Conservation (phyloP, 2,329 filamentous ascomycete genomes). For the Capronia americana region DNA sequence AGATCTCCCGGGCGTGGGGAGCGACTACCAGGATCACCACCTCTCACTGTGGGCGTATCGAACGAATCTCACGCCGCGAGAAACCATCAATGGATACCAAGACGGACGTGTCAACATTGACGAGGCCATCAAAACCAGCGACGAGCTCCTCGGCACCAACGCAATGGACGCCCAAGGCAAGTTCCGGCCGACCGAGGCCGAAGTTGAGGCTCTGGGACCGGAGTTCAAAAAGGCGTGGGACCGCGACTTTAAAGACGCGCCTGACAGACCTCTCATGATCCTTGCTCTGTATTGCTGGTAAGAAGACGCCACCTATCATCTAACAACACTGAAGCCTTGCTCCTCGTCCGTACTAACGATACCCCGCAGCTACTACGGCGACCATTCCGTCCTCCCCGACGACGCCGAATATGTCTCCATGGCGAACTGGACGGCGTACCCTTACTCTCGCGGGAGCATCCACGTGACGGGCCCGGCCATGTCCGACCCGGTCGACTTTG, state of each 20-base stretch:
- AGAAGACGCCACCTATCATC: neutral
- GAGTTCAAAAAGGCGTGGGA: slow-evolving; percentile 63
- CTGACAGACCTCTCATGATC: slow-evolving; percentile 49
- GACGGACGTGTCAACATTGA: slow-evolving; percentile 56
- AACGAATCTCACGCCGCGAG: slow-evolving; percentile 51
- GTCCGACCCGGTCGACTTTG: slow-evolving; percentile 56
- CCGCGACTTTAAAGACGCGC: slow-evolving; percentile 57
- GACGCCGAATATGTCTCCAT: slow-evolving; percentile 60
- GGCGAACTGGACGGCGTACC: slow-evolving; percentile 64
- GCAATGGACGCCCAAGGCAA: slow-evolving; percentile 63
- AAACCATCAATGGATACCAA: slow-evolving; percentile 63
- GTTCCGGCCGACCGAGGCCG: slow-evolving; percentile 60
- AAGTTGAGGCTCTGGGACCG: slow-evolving; percentile 60
- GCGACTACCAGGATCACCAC: slow-evolving; percentile 62
- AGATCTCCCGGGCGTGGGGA: slow-evolving; percentile 54
- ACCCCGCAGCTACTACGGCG: slow-evolving; percentile 17
- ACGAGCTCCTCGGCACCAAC: slow-evolving; percentile 62
- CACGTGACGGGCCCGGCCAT: slow-evolving; percentile 59
- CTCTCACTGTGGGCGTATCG: slow-evolving; percentile 61
- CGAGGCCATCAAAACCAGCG: slow-evolving; percentile 31
- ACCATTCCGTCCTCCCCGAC: slow-evolving; percentile 27
- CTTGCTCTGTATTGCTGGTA: slow-evolving; percentile 33
- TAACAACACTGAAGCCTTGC: neutral
- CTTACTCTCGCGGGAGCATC: slow-evolving; percentile 66
- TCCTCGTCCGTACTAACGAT: neutral